Evolutionary conservation across 768 basidiomycete species (phyloP), one percentile per base, ranked within the genome.

Genomic region (Lactarius tabidus): DNA sequence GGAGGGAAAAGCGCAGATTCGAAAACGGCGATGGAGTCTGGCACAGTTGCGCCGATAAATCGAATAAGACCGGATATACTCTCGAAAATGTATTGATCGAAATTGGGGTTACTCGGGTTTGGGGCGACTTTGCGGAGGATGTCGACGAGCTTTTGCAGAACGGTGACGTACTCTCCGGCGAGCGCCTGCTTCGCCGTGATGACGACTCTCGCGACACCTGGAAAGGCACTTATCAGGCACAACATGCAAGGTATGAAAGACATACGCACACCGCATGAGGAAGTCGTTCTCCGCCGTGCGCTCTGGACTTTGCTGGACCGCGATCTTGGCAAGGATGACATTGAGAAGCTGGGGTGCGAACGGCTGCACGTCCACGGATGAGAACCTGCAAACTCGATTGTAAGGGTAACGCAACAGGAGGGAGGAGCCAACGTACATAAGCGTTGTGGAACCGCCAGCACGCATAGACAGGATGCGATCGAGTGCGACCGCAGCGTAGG

Each of bases 401-500:
- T n/a, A n/a, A 14, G 39, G 8, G 18, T 61, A 33, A 9, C 60
- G 53, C 57, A 29, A 23, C 23, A 12, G 7, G 8, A 18, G 14
- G 28, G 23, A 23, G 29, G 2, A n/a, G 29, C n/a, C n/a, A 33
- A 33, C 91, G 62, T 64, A 97, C 95, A 94, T 72, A 28, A 92
- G 79, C 67, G 85, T 35, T 5, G 59, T 51, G 31, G 57, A 83
- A 6, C 81, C 82, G 3, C 85, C 85, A 71, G 90, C 87, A 72
- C 91, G 94, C 75, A 98, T 97, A 75, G 87, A 93, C 48, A 99
- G 77, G 61, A 98, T 88, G 7, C 95, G 85, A 72, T 99, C 97
- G 72, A 99, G 95, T n/a, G 95, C 93, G 71, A 98, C 95, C n/a
- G 97, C 95, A 12, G 95, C 94, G 75, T 98, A 98, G 0, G 96